phyloP scores from a whole-genome alignment of 106 monocot genomes.

The Triglochin maritima region DNA sequence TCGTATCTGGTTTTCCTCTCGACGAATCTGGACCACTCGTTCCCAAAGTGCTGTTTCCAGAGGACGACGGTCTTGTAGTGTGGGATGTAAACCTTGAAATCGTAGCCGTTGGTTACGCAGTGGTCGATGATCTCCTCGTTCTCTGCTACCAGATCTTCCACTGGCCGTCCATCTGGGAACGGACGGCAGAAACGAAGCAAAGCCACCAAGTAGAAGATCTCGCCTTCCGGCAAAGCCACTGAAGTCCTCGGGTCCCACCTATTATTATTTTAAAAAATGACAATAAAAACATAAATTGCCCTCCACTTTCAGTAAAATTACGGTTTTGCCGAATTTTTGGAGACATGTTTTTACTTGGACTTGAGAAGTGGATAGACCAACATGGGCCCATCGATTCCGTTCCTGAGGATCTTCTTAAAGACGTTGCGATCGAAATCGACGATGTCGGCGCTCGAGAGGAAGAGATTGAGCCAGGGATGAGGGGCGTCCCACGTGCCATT shows the following conservation, averaged over 20 bases:
- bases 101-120: conserved; percentile 58
- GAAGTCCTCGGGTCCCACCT: conserved; percentile 85
- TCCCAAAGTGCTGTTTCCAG: conserved; percentile 69
- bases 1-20: conserved; percentile 58
- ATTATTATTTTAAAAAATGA: background rate
- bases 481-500: conserved; percentile 71
- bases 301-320: background rate
- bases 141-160: conserved; percentile 49
- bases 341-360: conserved; percentile 36
- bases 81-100: conserved; percentile 86
- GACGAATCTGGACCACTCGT: conserved; percentile 53
- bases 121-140: conserved; percentile 47
- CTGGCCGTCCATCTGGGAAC: conserved; percentile 40
- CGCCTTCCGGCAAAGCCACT: conserved; percentile 55
- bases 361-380: conserved; percentile 72
- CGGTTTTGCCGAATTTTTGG: no score
- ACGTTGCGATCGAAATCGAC: conserved; percentile 61
- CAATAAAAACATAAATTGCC: background rate
- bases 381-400: conserved; percentile 89
- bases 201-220: conserved; percentile 91
- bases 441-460: conserved; percentile 56
- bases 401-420: conserved; percentile 39
- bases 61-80: conserved; percentile 45
- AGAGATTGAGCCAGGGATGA: conserved; percentile 90
- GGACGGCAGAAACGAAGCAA: conserved; percentile 65